A percentile compares a stretch with the other conserved stretches of the same genome.
Conservation (phyloP, 306 rosid species). For the Dalbergia oliveri region DNA sequence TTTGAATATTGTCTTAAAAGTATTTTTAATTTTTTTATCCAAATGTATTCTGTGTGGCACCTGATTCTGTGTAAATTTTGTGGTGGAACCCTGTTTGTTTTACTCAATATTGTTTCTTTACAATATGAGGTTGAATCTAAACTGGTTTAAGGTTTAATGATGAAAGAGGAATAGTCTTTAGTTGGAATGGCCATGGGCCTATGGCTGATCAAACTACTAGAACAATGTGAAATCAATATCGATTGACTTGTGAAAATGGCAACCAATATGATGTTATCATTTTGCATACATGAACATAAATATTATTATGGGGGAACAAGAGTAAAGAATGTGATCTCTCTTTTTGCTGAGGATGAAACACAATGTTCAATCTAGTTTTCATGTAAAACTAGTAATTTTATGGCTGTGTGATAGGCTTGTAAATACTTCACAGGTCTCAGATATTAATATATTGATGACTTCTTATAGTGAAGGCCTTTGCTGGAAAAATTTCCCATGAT, state of each 20-base stretch:
- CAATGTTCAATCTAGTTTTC: constrained; percentile 39
- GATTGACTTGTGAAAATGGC: background rate
- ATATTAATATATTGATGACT: constrained; percentile 44
- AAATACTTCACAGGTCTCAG: background rate
- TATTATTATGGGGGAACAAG: too few relatives aligned
- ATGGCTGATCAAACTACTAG: background rate
- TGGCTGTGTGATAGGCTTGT: background rate
- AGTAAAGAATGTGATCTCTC: constrained; percentile 11
- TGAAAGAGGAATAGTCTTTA: background rate
- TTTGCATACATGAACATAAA: constrained; percentile 16
- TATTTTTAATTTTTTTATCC: too few relatives aligned
- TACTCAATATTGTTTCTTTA: background rate
- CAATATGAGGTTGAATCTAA: background rate
- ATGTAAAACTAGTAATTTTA: constrained; percentile 15
- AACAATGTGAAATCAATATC: background rate
- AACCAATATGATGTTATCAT: too few relatives aligned
- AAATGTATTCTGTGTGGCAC: background rate
- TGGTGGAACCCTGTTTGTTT: background rate
- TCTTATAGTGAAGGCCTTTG: constrained; percentile 72
- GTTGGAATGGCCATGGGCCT: background rate
- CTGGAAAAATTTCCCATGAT: constrained; percentile 64
- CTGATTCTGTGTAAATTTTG: background rate
- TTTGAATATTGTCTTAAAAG: too few relatives aligned
- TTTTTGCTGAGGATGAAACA: constrained; percentile 22
- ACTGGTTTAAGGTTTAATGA: background rate